Conservation (phyloP, 805 yeast species). For the Kockiozyma suomiensis region DNA sequence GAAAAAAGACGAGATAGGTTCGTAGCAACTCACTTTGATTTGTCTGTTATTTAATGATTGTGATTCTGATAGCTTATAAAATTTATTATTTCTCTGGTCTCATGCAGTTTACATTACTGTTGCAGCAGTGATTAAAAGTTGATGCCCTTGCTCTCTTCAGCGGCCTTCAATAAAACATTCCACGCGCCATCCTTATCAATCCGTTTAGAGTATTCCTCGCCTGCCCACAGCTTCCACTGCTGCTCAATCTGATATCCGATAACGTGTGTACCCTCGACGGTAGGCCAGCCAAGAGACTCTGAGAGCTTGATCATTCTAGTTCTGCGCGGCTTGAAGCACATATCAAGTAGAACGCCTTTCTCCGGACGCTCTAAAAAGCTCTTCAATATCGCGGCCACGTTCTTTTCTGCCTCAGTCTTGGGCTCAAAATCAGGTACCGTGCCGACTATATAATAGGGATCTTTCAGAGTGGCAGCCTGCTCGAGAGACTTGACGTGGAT, state of each 20-base stretch:
- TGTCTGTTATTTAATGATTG: no score
- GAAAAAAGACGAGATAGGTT: not conserved
- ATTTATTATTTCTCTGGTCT: no score
- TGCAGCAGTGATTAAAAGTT: no score
- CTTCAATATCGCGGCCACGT: not conserved
- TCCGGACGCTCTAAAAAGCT: not conserved
- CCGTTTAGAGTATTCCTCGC: not conserved
- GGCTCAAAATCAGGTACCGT: conserved; percentile 1
- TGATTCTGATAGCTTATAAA: no score
- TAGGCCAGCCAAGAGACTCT: not conserved
- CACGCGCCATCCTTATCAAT: not conserved
- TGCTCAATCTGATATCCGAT: not conserved
- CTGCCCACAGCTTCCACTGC: conserved; percentile 7
- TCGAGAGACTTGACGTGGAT: not conserved
- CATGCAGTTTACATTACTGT: no score
- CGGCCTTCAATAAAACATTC: not conserved
- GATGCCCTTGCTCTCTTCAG: not conserved
- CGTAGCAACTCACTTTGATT: not conserved
- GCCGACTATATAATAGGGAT: conserved; percentile 1
- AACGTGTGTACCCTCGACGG: not conserved
- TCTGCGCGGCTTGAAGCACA: conserved; percentile 6
- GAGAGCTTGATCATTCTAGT: not conserved
- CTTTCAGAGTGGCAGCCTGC: not conserved
- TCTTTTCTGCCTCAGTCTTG: not conserved
- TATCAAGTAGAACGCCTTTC: conserved; percentile 1